Evolutionary conservation across 768 basidiomycete genomes (phyloP), one percentile per base, ranked within the genome.

Genomic region (Phaffia tasmanica): DNA sequence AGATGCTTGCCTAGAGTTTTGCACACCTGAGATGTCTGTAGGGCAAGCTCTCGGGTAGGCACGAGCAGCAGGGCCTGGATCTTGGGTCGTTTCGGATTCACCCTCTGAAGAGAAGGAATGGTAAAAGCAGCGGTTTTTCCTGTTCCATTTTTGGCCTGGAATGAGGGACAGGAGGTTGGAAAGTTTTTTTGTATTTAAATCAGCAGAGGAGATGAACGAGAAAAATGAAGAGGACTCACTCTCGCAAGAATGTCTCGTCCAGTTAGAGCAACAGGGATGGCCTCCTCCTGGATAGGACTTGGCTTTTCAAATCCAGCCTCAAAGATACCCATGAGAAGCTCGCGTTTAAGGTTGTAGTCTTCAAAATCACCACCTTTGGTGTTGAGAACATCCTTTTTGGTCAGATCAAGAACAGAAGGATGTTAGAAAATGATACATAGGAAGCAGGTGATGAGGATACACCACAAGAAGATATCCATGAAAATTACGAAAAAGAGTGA

Each of bases 91-190:
- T 77, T 79, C 70, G 88, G 76, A 79, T 95, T 91, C 77, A 98
- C 80, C 77, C 92, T 89, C 76, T 95, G 89, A 62, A 99, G 84
- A 56, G 92, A 84, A 49, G 95, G 94, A 76, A 99, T 98, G 79
- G 94, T 89, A 81, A 98, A 99, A 27, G 94, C 95, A 49, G 93
- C 94, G 27, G 94, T 99, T 81, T 99, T 91, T 71, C 94, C 94
- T 3, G 94, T 99, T 70, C 94, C 75, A 69, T 76, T 76, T 74
- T 77, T 75, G 23, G 76, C 75, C 70, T 76, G 51, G 7, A 8
- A 18, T 30, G 1, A 23, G 47, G 18, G 11, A 0, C n/a, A 46
- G 18, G 57, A 19, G 14, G 23, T 25, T 16, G 19, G 46, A 32
- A 27, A 19, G n/a, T 55, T 48, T 4, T 42, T 73, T 72, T 66